Conservation (phyloP, 1,139 yeast genomes). For the Suhomyces panamericanus region DNA sequence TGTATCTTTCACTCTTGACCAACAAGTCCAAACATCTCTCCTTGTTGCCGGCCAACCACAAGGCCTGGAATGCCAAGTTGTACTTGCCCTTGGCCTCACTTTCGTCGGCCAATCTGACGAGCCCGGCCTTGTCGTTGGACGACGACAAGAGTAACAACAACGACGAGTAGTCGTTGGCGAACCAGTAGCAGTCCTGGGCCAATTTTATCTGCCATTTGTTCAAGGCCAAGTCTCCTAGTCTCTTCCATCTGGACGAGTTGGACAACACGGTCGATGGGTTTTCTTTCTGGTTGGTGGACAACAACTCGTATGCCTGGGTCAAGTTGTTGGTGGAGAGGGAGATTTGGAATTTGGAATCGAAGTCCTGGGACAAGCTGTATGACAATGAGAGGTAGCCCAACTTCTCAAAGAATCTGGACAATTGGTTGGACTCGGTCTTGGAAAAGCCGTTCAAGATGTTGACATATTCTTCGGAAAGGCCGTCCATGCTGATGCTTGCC, state of each 20-base stretch:
- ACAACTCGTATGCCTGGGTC: conserved; percentile 70
- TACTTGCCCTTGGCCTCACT: conserved; percentile 75
- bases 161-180: conserved; percentile 81
- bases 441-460: conserved; percentile 49
- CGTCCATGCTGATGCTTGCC: conserved; percentile 61
- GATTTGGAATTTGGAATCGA: conserved; percentile 79
- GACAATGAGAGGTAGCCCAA: conserved; percentile 88
- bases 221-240: conserved; percentile 85
- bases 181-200: conserved; percentile 78
- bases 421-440: conserved; percentile 69
- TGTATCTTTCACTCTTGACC: conserved; percentile 63
- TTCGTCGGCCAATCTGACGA: conserved; percentile 58
- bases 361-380: conserved; percentile 74
- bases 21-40: conserved; percentile 66
- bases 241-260: conserved; percentile 72
- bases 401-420: conserved; percentile 90
- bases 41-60: conserved; percentile 81
- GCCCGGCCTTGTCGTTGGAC: conserved; percentile 63
- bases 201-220: conserved; percentile 74
- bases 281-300: conserved; percentile 56
- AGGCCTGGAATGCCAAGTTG: conserved; percentile 89
- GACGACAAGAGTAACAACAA: conserved; percentile 82
- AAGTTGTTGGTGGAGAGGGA: conserved; percentile 71
- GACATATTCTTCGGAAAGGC: conserved; percentile 58
- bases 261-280: conserved; percentile 35